Conservation (phyloP, 2,329 filamentous ascomycete species). For the Paramyrothecium roridum region DNA sequence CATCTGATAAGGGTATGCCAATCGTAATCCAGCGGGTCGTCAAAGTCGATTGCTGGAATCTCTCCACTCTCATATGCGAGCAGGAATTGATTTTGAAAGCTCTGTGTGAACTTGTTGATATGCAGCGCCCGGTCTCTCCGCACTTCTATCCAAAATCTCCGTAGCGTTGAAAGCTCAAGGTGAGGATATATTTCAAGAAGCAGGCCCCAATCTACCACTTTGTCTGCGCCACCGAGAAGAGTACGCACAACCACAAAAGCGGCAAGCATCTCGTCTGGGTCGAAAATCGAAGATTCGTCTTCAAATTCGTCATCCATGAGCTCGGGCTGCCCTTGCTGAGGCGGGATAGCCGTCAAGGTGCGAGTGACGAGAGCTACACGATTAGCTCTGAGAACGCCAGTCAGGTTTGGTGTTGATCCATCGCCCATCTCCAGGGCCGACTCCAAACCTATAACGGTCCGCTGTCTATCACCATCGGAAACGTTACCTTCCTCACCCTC, state of each 20-base stretch:
- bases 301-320: not conserved
- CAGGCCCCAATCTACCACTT: constrained; percentile 59
- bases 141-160: constrained; percentile 53
- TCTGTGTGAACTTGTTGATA: constrained; percentile 51
- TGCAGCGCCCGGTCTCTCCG: constrained; percentile 48
- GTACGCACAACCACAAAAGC: constrained; percentile 57
- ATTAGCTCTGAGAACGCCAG: constrained; percentile 15
- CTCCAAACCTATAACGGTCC: not conserved
- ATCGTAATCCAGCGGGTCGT: constrained; percentile 62
- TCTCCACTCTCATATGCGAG: constrained; percentile 62
- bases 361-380: constrained; percentile 25
- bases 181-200: constrained; percentile 54
- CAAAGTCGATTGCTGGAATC: constrained; percentile 60
- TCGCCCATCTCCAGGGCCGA: not conserved
- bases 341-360: constrained; percentile 21
- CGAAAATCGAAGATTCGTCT: constrained; percentile 9
- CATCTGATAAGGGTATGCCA: constrained; percentile 66
- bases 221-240: constrained; percentile 58
- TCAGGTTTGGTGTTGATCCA: not conserved
- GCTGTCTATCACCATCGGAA: not conserved
- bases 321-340: constrained; percentile 1
- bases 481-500: constrained; percentile 15
- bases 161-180: constrained; percentile 47
- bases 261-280: constrained; percentile 40
- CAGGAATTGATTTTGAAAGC: constrained; percentile 65